Percentiles rank a stretch among this genome's conserved stretches.
These are phyloP conservation scores for Venturia oleaginea DNA, from an alignment of 2,329 filamentous ascomycete genomes.

Conservation along the genomic window DNA sequence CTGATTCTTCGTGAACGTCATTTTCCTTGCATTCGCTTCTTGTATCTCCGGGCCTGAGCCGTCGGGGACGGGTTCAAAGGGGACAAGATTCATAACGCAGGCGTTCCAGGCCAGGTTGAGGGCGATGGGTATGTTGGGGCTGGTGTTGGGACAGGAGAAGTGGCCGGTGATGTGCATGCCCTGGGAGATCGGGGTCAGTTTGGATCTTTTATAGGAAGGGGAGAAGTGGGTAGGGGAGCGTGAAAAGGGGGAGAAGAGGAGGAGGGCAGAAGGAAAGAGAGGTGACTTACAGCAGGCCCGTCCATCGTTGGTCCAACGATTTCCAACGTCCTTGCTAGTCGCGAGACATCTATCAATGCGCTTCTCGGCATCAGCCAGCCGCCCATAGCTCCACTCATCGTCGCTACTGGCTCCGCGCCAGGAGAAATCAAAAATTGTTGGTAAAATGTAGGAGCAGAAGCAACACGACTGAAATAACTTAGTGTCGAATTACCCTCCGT, in stretches of 20 bases:
- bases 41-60: not conserved
- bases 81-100: constrained; percentile 6
- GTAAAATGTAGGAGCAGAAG: constrained; percentile 5
- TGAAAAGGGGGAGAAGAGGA: not conserved
- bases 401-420: not conserved
- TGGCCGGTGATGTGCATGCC: constrained; percentile 8
- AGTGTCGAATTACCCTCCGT: not conserved
- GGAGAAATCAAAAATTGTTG: constrained; percentile 2
- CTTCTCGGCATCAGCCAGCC: not conserved
- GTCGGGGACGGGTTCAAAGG: not conserved
- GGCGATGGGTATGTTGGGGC: not conserved
- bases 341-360: constrained; percentile 1
- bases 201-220: too few species aligned
- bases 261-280: not conserved
- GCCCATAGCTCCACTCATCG: not conserved
- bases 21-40: not conserved
- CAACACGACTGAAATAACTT: not conserved
- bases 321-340: not conserved
- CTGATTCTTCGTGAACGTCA: constrained; percentile 1
- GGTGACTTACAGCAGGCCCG: not conserved
- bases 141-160: not conserved
- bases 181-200: too few species aligned
- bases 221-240: too few species aligned
- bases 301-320: constrained; percentile 7
- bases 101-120: constrained; percentile 9